Percentiles rank a stretch among this genome's conserved stretches.
Conservation (phyloP, 2,329 filamentous ascomycete genomes). For the Ophiosphaerella korrae region DNA sequence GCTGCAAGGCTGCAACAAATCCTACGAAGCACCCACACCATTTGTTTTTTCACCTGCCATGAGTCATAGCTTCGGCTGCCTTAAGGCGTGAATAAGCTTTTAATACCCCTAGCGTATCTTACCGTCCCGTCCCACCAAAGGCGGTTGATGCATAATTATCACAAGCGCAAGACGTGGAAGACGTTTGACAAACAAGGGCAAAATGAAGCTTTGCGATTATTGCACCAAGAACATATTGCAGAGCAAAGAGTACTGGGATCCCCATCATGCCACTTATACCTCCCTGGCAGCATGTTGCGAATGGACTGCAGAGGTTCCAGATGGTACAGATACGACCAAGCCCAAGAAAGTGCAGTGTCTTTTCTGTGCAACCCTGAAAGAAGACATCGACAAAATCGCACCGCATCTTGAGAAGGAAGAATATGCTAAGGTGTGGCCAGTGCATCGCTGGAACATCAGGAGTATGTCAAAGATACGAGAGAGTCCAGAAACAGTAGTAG, state of each 20-base stretch:
- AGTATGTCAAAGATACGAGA: conserved; percentile 20
- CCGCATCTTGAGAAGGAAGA: conserved; percentile 8
- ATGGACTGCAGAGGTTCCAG: not conserved
- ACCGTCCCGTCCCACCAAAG: not conserved
- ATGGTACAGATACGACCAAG: not conserved
- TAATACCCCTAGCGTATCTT: not conserved
- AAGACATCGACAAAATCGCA: conserved; percentile 15
- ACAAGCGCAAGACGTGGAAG: not conserved
- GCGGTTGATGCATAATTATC: not conserved
- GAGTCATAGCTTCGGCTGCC: not conserved
- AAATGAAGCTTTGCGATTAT: conserved; percentile 7
- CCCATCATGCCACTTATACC: conserved; percentile 2
- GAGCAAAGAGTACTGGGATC: not conserved
- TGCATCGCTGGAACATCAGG: conserved; percentile 27
- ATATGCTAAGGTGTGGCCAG: conserved; percentile 8
- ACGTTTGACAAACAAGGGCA: not conserved
- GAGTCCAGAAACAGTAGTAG: conserved; percentile 16
- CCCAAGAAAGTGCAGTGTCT: conserved; percentile 1
- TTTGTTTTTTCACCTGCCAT: not conserved
- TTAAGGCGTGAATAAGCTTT: not conserved
- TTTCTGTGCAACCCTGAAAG: conserved; percentile 17
- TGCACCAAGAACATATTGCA: conserved; percentile 7
- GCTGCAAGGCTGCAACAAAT: too few species aligned
- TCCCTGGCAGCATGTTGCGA: not conserved
- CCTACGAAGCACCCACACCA: too few species aligned